phyloP scores from a whole-genome alignment of 2,329 filamentous ascomycete genomes.

The Hypoxylon sp. region DNA sequence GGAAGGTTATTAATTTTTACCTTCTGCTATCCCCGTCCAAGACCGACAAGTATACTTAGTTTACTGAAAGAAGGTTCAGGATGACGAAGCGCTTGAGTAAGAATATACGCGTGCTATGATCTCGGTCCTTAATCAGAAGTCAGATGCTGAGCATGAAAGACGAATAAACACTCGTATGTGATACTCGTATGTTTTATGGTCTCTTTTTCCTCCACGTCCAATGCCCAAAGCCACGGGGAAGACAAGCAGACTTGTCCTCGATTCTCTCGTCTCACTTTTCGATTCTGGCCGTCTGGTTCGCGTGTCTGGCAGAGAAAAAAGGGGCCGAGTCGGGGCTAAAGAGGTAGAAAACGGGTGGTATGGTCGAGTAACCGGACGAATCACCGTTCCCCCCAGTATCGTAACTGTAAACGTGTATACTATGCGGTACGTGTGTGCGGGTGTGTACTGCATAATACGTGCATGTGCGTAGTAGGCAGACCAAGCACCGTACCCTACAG shows the following conservation, averaged over 20 bases:
- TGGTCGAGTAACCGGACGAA: constrained; percentile 30
- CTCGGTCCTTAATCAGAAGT: background rate
- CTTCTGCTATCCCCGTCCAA: background rate
- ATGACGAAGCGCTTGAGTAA: constrained; percentile 24
- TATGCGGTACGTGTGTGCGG: too few relatives aligned
- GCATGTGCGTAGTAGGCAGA: too few relatives aligned
- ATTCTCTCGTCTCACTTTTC: too few relatives aligned
- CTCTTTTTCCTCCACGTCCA: constrained; percentile 11
- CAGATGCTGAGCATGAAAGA: background rate
- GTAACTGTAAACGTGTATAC: background rate
- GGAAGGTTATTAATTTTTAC: constrained; percentile 21
- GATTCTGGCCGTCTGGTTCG: background rate
- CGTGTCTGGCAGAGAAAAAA: background rate
- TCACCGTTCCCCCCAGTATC: constrained; percentile 27
- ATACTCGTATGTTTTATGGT: background rate
- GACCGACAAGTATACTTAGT: background rate
- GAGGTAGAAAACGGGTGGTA: constrained; percentile 23
- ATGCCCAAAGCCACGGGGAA: background rate
- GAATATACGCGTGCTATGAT: constrained; percentile 8
- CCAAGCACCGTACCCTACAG: too few relatives aligned
- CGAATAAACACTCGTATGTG: constrained; percentile 2
- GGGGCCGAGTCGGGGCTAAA: constrained; percentile 19
- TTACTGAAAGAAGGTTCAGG: too few relatives aligned
- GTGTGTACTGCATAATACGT: too few relatives aligned
- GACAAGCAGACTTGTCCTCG: constrained; percentile 1